A percentile compares a stretch with the other conserved stretches of the same genome.
Conservation (phyloP, 148 eudicot genomes). For the Nyssa sinensis region DNA sequence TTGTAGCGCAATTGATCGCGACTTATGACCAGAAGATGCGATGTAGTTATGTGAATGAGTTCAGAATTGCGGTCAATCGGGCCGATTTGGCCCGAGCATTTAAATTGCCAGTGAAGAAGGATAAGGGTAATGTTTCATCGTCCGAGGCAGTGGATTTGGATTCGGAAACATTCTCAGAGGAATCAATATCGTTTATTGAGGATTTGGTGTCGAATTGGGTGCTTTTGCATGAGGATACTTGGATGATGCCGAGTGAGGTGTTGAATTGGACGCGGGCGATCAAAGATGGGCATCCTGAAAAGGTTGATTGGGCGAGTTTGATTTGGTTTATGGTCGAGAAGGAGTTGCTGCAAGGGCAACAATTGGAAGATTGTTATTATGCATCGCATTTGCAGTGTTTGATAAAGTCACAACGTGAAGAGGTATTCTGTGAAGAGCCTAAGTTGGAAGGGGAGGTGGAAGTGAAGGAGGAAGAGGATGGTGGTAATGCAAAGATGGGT, state of each 20-base stretch:
- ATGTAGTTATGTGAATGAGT: slow-evolving; percentile 39
- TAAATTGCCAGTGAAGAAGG: slow-evolving; percentile 48
- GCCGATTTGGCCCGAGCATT: slow-evolving; percentile 67
- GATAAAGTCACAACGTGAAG: slow-evolving; percentile 56
- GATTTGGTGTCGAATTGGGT: slow-evolving; percentile 68
- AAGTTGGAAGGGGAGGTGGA: slow-evolving; percentile 18
- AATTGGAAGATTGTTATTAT: slow-evolving; percentile 66
- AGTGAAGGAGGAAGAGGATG: slow-evolving; percentile 16
- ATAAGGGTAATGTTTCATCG: slow-evolving; percentile 17
- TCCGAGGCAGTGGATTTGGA: slow-evolving; percentile 37
- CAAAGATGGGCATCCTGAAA: slow-evolving; percentile 67
- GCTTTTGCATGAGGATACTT: slow-evolving; percentile 73
- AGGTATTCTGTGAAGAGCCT: slow-evolving; percentile 27
- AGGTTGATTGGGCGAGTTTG: slow-evolving; percentile 82
- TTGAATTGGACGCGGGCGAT: slow-evolving; percentile 48
- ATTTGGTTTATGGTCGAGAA: slow-evolving; percentile 88
- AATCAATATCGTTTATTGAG: slow-evolving; percentile 47
- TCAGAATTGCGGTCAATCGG: slow-evolving; percentile 46
- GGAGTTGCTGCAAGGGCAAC: slow-evolving; percentile 59
- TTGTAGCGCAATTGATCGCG: slow-evolving; percentile 54
- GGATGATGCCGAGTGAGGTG: slow-evolving; percentile 65
- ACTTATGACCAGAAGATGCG: slow-evolving; percentile 33
- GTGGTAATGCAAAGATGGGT: slow-evolving; percentile 37
- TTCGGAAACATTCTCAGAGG: slow-evolving; percentile 32
- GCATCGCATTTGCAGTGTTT: slow-evolving; percentile 82